Evolutionary conservation across 768 basidiomycete species (phyloP).

Genomic region (Cytidiella melzeri): DNA sequence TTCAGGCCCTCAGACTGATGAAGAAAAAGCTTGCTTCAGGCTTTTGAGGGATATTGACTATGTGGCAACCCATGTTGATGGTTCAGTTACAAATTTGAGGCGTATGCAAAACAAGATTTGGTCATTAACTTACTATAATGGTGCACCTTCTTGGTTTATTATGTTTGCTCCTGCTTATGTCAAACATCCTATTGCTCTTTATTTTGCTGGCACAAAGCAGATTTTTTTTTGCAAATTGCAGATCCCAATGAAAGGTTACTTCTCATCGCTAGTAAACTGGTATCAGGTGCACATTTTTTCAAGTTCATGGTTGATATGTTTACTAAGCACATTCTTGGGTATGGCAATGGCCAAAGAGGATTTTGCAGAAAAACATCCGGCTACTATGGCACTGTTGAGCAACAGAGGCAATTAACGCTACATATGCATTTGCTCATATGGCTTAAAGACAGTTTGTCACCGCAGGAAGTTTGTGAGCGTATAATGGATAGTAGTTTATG

Average conservation of each 20-base stretch:
- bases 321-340: slow-evolving; percentile 7
- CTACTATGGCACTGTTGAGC: slow-evolving; percentile 36
- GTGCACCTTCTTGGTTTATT: slow-evolving; percentile 18
- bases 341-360: slow-evolving; percentile 2
- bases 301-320: slow-evolving; percentile 6
- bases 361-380: slow-evolving; percentile 26
- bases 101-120: slow-evolving; percentile 15
- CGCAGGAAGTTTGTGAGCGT: slow-evolving; percentile 9
- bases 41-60: slow-evolving; percentile 7
- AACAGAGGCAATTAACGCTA: slow-evolving; percentile 32
- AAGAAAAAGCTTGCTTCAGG: slow-evolving; percentile 26
- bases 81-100: slow-evolving; percentile 11
- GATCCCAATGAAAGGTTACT: background rate
- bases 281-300: slow-evolving; percentile 12
- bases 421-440: slow-evolving; percentile 35
- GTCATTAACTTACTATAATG: slow-evolving; percentile 10
- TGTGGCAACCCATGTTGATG: slow-evolving; percentile 11
- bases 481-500: background rate
- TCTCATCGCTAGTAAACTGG: slow-evolving; percentile 11
- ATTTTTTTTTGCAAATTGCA: background rate
- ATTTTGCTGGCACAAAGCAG: slow-evolving; percentile 11
- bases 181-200: slow-evolving; percentile 16
- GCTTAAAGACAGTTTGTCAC: slow-evolving; percentile 17
- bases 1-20: slow-evolving; percentile 24
- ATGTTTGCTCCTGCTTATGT: slow-evolving; percentile 18